These are phyloP conservation scores for Boletus speciosus DNA, from an alignment of 768 basidiomycete genomes.

Conservation along the genomic window DNA sequence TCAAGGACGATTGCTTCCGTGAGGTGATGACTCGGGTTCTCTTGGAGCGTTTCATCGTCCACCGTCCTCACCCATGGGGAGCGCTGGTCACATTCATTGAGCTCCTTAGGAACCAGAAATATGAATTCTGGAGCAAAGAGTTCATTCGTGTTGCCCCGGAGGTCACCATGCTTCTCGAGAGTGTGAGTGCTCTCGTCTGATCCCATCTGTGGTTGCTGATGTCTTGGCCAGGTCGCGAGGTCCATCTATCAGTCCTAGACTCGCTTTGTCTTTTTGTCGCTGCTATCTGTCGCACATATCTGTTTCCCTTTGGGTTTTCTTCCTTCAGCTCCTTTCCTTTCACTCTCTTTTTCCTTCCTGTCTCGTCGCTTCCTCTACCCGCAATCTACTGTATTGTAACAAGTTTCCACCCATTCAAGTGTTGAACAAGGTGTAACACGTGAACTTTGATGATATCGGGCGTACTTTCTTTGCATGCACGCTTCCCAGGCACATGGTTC, in stretches of 20 bases:
- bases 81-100: slow-evolving; percentile 92
- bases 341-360: slow-evolving; percentile 8
- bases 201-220: neutral
- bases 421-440: slow-evolving; percentile 53
- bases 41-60: slow-evolving; percentile 89
- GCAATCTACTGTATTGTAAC: slow-evolving; percentile 85
- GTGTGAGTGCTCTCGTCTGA: slow-evolving; percentile 47
- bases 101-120: slow-evolving; percentile 84
- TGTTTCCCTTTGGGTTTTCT: slow-evolving; percentile 60
- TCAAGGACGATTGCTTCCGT: slow-evolving; percentile 70
- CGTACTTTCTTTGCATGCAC: slow-evolving; percentile 13
- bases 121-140: slow-evolving; percentile 88
- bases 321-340: slow-evolving; percentile 14
- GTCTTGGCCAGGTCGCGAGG: slow-evolving; percentile 58
- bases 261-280: slow-evolving; percentile 52
- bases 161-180: slow-evolving; percentile 80
- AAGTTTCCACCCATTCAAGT: slow-evolving; percentile 49
- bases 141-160: slow-evolving; percentile 84
- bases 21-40: slow-evolving; percentile 87
- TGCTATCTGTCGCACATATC: slow-evolving; percentile 82
- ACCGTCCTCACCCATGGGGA: slow-evolving; percentile 96
- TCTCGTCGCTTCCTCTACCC: slow-evolving; percentile 30
- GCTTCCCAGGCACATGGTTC: slow-evolving; percentile 10
- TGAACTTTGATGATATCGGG: slow-evolving; percentile 43
- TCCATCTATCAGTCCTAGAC: slow-evolving; percentile 77